phyloP scores from a whole-genome alignment of 345 rosid genomes.

The Brassica incana region DNA sequence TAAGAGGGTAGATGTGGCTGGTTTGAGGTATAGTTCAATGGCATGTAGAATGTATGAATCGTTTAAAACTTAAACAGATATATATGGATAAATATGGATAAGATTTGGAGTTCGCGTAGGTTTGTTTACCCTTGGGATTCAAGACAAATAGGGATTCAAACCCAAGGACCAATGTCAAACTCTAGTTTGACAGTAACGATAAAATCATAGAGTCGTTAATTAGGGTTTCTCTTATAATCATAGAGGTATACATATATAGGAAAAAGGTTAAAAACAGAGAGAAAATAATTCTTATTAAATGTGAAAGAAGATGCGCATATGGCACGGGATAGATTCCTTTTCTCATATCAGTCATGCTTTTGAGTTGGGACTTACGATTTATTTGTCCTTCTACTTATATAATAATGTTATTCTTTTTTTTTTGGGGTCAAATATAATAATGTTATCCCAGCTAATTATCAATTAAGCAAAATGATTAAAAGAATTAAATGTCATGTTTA shows the following conservation, averaged over 20 bases:
- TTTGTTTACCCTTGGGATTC: slow-evolving; percentile 15
- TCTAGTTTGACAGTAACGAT: slow-evolving; percentile 30
- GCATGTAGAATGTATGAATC: slow-evolving; percentile 12
- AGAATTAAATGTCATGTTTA: slow-evolving; percentile 40
- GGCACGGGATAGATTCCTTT: slow-evolving; percentile 30
- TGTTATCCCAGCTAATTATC: slow-evolving; percentile 16
- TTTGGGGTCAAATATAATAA: too few relatives aligned
- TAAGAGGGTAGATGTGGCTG: neutral
- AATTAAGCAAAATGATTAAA: slow-evolving; percentile 29
- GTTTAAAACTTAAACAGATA: neutral
- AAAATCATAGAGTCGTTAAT: slow-evolving; percentile 8
- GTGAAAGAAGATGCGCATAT: slow-evolving; percentile 30
- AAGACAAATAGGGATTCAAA: slow-evolving; percentile 24
- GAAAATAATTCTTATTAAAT: neutral
- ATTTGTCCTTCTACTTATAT: slow-evolving; percentile 16
- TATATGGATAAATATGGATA: neutral
- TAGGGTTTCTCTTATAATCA: slow-evolving; percentile 2
- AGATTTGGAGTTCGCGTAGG: slow-evolving; percentile 25
- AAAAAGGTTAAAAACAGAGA: neutral
- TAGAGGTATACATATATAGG: neutral
- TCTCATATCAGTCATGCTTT: slow-evolving; percentile 29
- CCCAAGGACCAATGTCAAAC: slow-evolving; percentile 28
- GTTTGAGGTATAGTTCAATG: neutral
- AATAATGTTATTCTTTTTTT: neutral
- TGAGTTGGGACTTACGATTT: slow-evolving; percentile 36